These are phyloP conservation scores for Apiospora aurea DNA, from an alignment of 2,329 filamentous ascomycete genomes.

Conservation along the genomic window DNA sequence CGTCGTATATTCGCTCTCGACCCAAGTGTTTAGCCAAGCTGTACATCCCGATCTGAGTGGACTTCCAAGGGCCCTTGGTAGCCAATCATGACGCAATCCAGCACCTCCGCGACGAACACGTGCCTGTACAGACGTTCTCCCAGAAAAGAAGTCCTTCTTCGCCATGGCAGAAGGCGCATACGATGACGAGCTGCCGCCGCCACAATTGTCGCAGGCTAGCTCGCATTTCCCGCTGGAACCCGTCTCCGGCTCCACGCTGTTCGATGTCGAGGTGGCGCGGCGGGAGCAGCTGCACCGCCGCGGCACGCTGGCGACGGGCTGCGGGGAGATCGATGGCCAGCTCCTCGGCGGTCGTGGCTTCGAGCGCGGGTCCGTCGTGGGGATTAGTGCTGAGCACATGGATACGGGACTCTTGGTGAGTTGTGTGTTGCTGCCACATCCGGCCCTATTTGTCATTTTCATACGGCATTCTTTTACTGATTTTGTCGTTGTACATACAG, in stretches of 20 bases:
- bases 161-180: not conserved
- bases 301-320: slow-evolving; percentile 51
- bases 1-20: not conserved
- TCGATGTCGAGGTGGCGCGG: slow-evolving; percentile 46
- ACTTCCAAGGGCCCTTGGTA: too few relatives aligned
- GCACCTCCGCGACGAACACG: not conserved
- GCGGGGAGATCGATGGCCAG: slow-evolving; percentile 55
- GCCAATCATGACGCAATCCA: slow-evolving; percentile 8
- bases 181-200: not conserved
- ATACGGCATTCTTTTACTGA: too few relatives aligned
- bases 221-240: slow-evolving; percentile 54
- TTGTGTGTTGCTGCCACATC: not conserved
- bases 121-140: not conserved
- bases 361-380: slow-evolving; percentile 59
- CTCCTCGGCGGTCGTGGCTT: slow-evolving; percentile 54
- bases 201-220: slow-evolving; percentile 49
- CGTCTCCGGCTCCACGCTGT: slow-evolving; percentile 52
- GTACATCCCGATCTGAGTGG: not conserved
- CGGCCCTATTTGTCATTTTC: not conserved
- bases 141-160: slow-evolving; percentile 1
- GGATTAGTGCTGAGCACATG: slow-evolving; percentile 60
- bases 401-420: slow-evolving; percentile 56
- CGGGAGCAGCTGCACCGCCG: slow-evolving; percentile 40
- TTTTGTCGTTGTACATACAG: slow-evolving; percentile 31
- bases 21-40: not conserved